phyloP scores from a whole-genome alignment of 306 rosid species.

The Inga leiocalycina region DNA sequence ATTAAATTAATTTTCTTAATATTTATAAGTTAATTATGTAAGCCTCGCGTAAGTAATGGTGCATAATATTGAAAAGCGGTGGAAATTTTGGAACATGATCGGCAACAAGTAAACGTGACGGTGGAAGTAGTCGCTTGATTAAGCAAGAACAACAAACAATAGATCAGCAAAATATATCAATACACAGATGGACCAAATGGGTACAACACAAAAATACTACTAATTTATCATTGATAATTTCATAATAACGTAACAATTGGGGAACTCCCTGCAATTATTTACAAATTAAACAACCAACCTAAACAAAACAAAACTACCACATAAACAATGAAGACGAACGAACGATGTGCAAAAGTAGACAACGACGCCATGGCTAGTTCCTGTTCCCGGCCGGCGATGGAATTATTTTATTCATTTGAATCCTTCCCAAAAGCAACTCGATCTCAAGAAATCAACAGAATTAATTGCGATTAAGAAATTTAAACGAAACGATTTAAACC shows the following conservation, averaged over 20 bases:
- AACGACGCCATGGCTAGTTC: too few species aligned
- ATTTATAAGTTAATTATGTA: too few species aligned
- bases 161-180: too few species aligned
- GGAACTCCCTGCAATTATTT: background rate
- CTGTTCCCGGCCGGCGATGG: background rate
- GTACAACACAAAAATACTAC: background rate
- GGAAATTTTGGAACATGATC: too few species aligned
- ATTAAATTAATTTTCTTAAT: too few species aligned
- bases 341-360: too few species aligned
- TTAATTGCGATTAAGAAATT: background rate
- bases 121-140: too few species aligned
- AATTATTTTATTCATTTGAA: background rate
- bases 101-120: too few species aligned
- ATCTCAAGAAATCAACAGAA: background rate
- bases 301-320: background rate
- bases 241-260: background rate
- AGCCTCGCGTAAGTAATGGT: too few species aligned
- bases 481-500: background rate
- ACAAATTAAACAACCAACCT: background rate
- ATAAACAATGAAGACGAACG: too few species aligned
- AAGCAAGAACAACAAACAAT: background rate
- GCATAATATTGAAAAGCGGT: too few species aligned
- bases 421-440: background rate
- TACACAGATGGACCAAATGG: background rate
- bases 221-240: background rate